Percentiles rank a stretch among this genome's conserved stretches.
These are phyloP conservation scores for Annulohypoxylon maeteangense DNA, from an alignment of 495 filamentous ascomycete species.

Conservation along the genomic window DNA sequence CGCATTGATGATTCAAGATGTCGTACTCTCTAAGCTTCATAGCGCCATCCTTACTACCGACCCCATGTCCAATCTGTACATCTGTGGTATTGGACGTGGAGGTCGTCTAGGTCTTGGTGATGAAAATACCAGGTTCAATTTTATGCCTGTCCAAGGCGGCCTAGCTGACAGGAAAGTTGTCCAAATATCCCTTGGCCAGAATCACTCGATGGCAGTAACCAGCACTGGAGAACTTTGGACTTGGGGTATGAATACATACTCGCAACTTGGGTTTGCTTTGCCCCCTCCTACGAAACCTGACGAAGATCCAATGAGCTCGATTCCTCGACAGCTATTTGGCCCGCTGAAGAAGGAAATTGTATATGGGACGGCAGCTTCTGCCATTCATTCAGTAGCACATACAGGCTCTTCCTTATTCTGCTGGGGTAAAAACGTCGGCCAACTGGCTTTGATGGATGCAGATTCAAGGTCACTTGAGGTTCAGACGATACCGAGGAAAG, in stretches of 20 bases:
- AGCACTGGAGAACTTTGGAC: conserved; percentile 85
- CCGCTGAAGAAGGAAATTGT: conserved; percentile 86
- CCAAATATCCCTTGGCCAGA: conserved; percentile 83
- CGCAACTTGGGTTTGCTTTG: conserved; percentile 85
- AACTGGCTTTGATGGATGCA: conserved; percentile 92
- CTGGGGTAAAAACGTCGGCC: conserved; percentile 95
- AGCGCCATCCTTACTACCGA: conserved; percentile 92
- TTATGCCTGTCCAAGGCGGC: conserved; percentile 78
- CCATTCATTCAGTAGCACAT: conserved; percentile 90
- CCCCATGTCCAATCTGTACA: conserved; percentile 88
- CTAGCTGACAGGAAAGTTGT: conserved; percentile 75
- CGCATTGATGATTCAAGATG: conserved; percentile 76
- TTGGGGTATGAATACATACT: conserved; percentile 90
- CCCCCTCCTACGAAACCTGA: conserved; percentile 66
- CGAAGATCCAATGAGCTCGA: conserved; percentile 81
- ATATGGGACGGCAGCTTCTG: conserved; percentile 86
- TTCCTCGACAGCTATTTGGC: conserved; percentile 90
- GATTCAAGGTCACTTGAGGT: conserved; percentile 88
- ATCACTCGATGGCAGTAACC: conserved; percentile 88
- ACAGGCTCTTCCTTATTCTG: conserved; percentile 85
- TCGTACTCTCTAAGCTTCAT: conserved; percentile 89
- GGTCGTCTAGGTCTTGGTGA: conserved; percentile 92
- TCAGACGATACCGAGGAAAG: conserved; percentile 83
- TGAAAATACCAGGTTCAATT: conserved; percentile 85
- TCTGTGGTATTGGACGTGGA: conserved; percentile 91